These are phyloP conservation scores for Fragaria vesca DNA, from an alignment of 306 rosid species.

Conservation along the genomic window DNA sequence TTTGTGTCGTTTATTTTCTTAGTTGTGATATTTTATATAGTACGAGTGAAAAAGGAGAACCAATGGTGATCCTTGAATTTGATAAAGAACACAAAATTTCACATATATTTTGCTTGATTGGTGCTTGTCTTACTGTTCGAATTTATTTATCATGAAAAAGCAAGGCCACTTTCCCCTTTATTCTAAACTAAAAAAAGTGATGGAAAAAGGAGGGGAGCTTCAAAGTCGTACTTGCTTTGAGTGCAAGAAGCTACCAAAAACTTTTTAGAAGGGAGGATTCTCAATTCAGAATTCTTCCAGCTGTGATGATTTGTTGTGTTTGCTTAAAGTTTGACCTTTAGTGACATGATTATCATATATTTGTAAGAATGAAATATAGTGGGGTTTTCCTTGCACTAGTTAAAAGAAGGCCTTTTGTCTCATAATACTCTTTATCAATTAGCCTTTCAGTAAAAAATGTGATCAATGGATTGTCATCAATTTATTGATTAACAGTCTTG, in stretches of 20 bases:
- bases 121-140: constrained; percentile 44
- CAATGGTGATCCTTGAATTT: neutral
- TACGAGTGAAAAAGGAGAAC: neutral
- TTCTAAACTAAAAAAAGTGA: constrained; percentile 39
- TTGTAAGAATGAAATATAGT: constrained; percentile 28
- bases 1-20: neutral
- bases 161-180: constrained; percentile 53
- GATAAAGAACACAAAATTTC: neutral
- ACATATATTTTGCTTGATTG: constrained; percentile 60
- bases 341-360: constrained; percentile 59
- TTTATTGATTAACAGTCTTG: constrained; percentile 15
- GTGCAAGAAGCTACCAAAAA: constrained; percentile 96
- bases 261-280: constrained; percentile 51
- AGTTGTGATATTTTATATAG: neutral
- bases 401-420: constrained; percentile 64
- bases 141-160: constrained; percentile 52
- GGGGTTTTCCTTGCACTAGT: constrained; percentile 66
- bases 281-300: constrained; percentile 43
- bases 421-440: constrained; percentile 73
- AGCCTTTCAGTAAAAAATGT: constrained; percentile 42
- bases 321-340: constrained; percentile 94
- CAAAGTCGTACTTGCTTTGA: constrained; percentile 94
- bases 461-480: constrained; percentile 24
- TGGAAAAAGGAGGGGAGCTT: constrained; percentile 34
- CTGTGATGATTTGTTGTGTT: constrained; percentile 70